Conservation (phyloP, 2,329 filamentous ascomycete genomes). For the Dactylellina sp. region DNA sequence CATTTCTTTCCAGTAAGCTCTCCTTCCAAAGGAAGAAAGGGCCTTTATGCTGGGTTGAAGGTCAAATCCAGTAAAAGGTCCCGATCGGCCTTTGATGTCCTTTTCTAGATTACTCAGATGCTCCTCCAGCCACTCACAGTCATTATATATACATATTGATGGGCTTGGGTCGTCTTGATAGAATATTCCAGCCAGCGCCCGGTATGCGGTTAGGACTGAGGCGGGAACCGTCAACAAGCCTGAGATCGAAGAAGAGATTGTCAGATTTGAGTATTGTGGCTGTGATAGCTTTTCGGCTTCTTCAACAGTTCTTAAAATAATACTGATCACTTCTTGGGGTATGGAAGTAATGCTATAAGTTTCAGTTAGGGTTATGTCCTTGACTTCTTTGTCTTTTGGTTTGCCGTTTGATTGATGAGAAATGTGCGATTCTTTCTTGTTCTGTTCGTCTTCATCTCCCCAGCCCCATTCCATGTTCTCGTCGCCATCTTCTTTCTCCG, state of each 20-base stretch:
- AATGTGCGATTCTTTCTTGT: slow-evolving; percentile 54
- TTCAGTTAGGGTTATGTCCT: slow-evolving; percentile 82
- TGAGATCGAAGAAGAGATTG: slow-evolving; percentile 75
- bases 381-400: slow-evolving; percentile 51
- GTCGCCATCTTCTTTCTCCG: slow-evolving; percentile 62
- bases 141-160: slow-evolving; percentile 77
- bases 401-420: slow-evolving; percentile 59
- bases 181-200: slow-evolving; percentile 79
- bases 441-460: slow-evolving; percentile 77
- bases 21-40: slow-evolving; percentile 58
- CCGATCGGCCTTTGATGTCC: slow-evolving; percentile 32
- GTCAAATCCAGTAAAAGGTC: slow-evolving; percentile 20
- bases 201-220: slow-evolving; percentile 80
- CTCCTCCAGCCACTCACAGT: slow-evolving; percentile 74
- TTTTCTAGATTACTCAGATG: slow-evolving; percentile 60
- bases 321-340: slow-evolving; percentile 79
- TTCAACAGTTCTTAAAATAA: slow-evolving; percentile 72
- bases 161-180: slow-evolving; percentile 74
- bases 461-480: slow-evolving; percentile 79
- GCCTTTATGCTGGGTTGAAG: slow-evolving; percentile 44
- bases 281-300: slow-evolving; percentile 66
- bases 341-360: slow-evolving; percentile 89
- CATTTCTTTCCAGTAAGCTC: slow-evolving; percentile 56
- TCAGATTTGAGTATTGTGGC: slow-evolving; percentile 65
- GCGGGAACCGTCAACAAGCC: slow-evolving; percentile 79